Evolutionary conservation across 352 stramenopile genomes (phyloP).

Genomic region (Phytophthora boehmeriae): DNA sequence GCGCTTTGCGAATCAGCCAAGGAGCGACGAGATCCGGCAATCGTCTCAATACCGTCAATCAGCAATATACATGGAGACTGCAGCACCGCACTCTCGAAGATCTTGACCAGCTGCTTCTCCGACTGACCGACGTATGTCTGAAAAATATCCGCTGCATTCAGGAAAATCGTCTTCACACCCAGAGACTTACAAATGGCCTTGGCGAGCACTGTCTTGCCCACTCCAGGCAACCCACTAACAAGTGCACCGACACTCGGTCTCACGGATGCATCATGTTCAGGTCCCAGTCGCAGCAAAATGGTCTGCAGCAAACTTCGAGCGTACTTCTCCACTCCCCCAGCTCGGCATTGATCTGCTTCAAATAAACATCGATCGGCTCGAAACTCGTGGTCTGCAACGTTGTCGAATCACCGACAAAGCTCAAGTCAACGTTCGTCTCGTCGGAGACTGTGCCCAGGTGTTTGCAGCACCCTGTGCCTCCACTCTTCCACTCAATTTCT

Average conservation of each 20-base stretch:
- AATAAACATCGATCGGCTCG: slow-evolving; percentile 31
- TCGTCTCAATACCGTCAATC: slow-evolving; percentile 92
- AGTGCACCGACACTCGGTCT: slow-evolving; percentile 60
- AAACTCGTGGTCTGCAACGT: slow-evolving; percentile 14
- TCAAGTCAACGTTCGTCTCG: slow-evolving; percentile 33
- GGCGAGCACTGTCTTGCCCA: slow-evolving; percentile 72
- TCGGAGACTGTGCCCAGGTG: slow-evolving; percentile 32
- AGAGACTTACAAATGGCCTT: slow-evolving; percentile 49
- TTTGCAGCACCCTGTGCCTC: slow-evolving; percentile 45
- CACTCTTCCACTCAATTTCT: slow-evolving; percentile 26
- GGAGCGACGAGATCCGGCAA: slow-evolving; percentile 68
- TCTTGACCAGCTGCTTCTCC: slow-evolving; percentile 67
- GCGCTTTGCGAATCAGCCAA: slow-evolving; percentile 62
- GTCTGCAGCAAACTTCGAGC: slow-evolving; percentile 40
- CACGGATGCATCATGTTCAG: background rate
- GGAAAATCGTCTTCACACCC: slow-evolving; percentile 45
- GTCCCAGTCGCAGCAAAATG: slow-evolving; percentile 42
- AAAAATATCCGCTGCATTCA: slow-evolving; percentile 94
- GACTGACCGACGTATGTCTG: slow-evolving; percentile 93
- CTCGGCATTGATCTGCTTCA: slow-evolving; percentile 33
- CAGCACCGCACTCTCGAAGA: slow-evolving; percentile 58
- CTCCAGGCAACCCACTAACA: slow-evolving; percentile 68
- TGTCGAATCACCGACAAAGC: slow-evolving; percentile 24
- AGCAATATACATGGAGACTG: slow-evolving; percentile 74
- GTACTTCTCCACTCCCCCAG: slow-evolving; percentile 45